Evolutionary conservation across 257 asterid genomes (phyloP), one percentile per base, ranked within the genome.

Genomic region (Nicotiana noctiflora): DNA sequence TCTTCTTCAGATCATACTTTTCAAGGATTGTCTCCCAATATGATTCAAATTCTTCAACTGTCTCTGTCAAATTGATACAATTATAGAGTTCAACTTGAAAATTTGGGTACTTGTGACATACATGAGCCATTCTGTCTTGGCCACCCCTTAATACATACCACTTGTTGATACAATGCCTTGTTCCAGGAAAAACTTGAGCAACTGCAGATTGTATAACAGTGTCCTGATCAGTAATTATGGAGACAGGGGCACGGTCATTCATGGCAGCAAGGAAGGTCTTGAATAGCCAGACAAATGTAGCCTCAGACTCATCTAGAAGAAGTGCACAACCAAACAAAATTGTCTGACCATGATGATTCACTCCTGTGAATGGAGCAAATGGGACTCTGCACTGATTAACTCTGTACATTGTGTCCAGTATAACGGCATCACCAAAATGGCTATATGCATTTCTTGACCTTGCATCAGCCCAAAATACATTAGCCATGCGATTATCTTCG

Each of bases 401-500:
- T 84, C 92, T 86, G 87, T 89, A 95, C 51, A 83, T 83, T 11
- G 97, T 93, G 75, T 95, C 97, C 49, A 95, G 82, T 34, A 83
- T 82, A 87, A 95, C 94, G n/a, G 92, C 88, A 86, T 95, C 99
- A 21, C 98, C 97, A 84, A 95, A 95, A 84, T 92, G 94, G 82
- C 87, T 79, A 83, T 92, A 95, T 51, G 97, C 93, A 82, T 90
- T 87, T 85, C 99, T 93, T 56, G 99, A 95, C 86, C 97, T 89
- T 49, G 99, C 86, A 83, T 95, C 98, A 34, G 98, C 92, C 99
- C 99, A 95, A 66, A 95, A 93, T 64, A 89, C 97, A 87, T 92
- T 95, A 72, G 95, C 88, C 93, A 95, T 86, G 75, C 91, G 93
- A 84, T 93, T 92, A 78, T 93, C 97, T 82, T 93, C 97, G 59